Conservation (phyloP, 352 stramenopile genomes). For the Phytopythium montanum region DNA sequence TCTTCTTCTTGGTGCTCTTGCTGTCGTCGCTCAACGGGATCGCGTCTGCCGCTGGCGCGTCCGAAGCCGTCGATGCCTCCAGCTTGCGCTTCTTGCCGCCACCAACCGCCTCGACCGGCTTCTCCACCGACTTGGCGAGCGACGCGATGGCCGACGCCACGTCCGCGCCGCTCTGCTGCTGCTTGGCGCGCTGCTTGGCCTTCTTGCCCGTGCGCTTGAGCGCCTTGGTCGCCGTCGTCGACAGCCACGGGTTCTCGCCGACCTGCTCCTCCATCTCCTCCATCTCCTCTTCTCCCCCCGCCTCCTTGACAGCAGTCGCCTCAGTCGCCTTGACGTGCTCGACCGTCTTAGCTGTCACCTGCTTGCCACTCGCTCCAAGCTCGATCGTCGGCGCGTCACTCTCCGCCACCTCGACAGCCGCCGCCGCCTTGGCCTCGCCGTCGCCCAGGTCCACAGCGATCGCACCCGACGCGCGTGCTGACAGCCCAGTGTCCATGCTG, state of each 20-base stretch:
- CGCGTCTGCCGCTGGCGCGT: constrained; percentile 6
- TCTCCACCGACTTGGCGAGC: constrained; percentile 43
- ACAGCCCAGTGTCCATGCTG: constrained; percentile 71
- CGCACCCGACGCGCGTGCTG: constrained; percentile 49
- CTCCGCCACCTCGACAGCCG: constrained; percentile 20
- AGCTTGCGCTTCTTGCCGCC: constrained; percentile 46
- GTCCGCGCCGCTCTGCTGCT: constrained; percentile 27
- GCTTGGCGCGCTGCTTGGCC: constrained; percentile 35
- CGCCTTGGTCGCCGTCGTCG: constrained; percentile 38
- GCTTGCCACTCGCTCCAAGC: constrained; percentile 24
- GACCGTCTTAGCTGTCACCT: constrained; percentile 1
- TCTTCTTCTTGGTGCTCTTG: constrained; percentile 34
- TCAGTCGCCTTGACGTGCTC: constrained; percentile 2
- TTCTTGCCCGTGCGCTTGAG: constrained; percentile 68
- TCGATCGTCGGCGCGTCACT: constrained; percentile 24
- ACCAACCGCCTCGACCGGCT: constrained; percentile 16
- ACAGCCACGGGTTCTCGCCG: constrained; percentile 75
- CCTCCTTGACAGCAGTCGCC: constrained; percentile 7
- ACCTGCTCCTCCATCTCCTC: constrained; percentile 22
- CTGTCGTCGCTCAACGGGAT: constrained; percentile 10
- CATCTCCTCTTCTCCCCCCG: constrained; percentile 18
- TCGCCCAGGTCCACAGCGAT: constrained; percentile 78
- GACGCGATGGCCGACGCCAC: constrained; percentile 62
- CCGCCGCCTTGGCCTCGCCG: constrained; percentile 19
- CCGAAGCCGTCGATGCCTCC: constrained; percentile 21